Base-by-base conservation (phyloP, 345 rosid genomes). In the Physaria fendleri region DNA sequence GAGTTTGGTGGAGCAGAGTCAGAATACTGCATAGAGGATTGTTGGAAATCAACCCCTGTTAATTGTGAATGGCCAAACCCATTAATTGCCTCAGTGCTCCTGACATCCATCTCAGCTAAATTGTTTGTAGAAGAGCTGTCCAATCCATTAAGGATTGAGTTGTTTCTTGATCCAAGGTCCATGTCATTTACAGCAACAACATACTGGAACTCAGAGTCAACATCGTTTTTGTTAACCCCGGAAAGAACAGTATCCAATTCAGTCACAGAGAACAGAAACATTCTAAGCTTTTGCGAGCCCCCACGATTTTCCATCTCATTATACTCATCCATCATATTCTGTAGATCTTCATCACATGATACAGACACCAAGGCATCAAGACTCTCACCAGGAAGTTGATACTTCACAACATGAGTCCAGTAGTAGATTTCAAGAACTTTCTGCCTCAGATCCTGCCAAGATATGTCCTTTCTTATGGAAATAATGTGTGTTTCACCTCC, bases 331-430 rank as follows among this genome's bases (percentile, higher is more conserved):
- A 87, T 81, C 97, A 90, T 87, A 72, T 87, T 87, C 55, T 66
- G 76, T 56, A 90, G 82, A 82, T 90, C 95, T 73, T 87, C 97
- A 33, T 85, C 88, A 55, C 87, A 85, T 10, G 95, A 84, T 51
- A 90, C 93, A 68, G 97, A 90, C 40, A 90, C 88, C 75, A 90
- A 76, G 27, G 97, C 88, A 59, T 90, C 97, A 59, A 90, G 83
- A 67, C 87, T 93, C 75, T 90, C 97, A 16, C 93, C 97, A 59
- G 95, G 97, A 74, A 90, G 94, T 62, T 90, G 97, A 72, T 90
- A 90, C 73, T 83, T 90, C 1, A 87, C 80, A 47, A 82, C 80
- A 50, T 76, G 78, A 73, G 85, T 52, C 68, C 79, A 78, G 25
- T 71, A 67, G 80, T 81, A 87, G 37, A 87, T 82, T 17, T 72